Evolutionary conservation across 192 early-diverging fungal species (phyloP), one percentile per base, ranked within the genome.

Genomic region (Gaertneriomyces semiglobifer): DNA sequence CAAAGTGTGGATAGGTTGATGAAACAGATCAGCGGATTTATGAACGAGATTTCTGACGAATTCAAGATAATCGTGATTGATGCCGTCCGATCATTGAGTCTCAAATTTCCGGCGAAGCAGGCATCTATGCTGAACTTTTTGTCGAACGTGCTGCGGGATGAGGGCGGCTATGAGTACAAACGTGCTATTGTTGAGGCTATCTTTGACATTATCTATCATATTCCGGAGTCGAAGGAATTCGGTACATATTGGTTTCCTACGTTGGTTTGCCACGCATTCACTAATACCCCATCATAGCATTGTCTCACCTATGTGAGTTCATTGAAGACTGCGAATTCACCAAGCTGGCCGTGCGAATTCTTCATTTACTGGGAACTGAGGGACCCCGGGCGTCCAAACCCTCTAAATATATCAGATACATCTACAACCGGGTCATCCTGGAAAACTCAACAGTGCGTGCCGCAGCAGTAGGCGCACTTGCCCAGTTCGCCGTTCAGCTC

Each of bases 321-420:
- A 99, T 99, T 70, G 97, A 99, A 73, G 97, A 99, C 72, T 99
- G 97, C 77, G 97, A 99, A 74, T 99, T 95, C 75, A 92, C 92
- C 14, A 98, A 99, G 78, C 84, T 99, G 6, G 94, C 95, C n/a
- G 95, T 99, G 58, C 89, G 95, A 53, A 93, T 98, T 64, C 79
- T 99, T 56, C 90, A 98, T 78, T 81, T 99, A 45, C 80, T 99
- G 42, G 97, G 97, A 55, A 79, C 90, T 6, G 93, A 97, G 71
- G 95, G 97, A 1, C 97, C 97, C 16, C 88, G 86, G 66, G 94
- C 93, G 11, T 66, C 84, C n/a, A 89, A 88, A 18, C 95, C 97
- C 16, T 89, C 91, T 10, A 92, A 95, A 74, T 99, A 92, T 74
- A 96, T 99, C 71, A 86, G 94, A n/a, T 96, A 97, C 73, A 99